These are phyloP conservation scores for Penicillium sclerotigenum DNA, from an alignment of 2,329 filamentous ascomycete species.

Conservation along the genomic window DNA sequence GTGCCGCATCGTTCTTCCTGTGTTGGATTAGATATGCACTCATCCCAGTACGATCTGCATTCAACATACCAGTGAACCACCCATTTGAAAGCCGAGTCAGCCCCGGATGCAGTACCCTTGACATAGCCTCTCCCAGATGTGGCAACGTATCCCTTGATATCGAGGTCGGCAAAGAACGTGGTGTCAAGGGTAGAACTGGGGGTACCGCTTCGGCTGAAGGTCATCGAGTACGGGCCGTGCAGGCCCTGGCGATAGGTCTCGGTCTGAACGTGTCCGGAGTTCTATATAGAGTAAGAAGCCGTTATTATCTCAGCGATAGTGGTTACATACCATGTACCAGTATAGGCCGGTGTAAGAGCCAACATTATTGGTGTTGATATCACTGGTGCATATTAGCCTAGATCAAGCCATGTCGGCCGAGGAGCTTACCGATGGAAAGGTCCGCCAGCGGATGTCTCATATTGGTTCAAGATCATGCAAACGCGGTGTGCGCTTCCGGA, in stretches of 20 bases:
- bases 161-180: constrained; percentile 59
- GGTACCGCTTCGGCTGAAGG: constrained; percentile 58
- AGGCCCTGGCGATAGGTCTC: constrained; percentile 61
- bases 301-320: not conserved
- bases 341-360: constrained; percentile 58
- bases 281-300: constrained; percentile 36
- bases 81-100: constrained; percentile 51
- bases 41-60: not conserved
- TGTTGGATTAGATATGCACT: not conserved
- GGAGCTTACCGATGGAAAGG: constrained; percentile 56
- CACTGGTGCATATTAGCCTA: constrained; percentile 34
- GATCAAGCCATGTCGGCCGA: not conserved
- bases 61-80: constrained; percentile 59
- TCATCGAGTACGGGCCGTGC: constrained; percentile 63
- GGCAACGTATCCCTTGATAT: constrained; percentile 58
- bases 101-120: constrained; percentile 58
- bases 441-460: constrained; percentile 63
- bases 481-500: constrained; percentile 50
- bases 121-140: constrained; percentile 57
- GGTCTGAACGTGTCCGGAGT: constrained; percentile 62
- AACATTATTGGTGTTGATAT: constrained; percentile 65
- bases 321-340: constrained; percentile 56
- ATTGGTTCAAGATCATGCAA: constrained; percentile 57
- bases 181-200: constrained; percentile 53
- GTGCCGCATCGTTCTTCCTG: constrained; percentile 55